Conservation (phyloP, 345 rosid genomes). For the Angophora floribunda region DNA sequence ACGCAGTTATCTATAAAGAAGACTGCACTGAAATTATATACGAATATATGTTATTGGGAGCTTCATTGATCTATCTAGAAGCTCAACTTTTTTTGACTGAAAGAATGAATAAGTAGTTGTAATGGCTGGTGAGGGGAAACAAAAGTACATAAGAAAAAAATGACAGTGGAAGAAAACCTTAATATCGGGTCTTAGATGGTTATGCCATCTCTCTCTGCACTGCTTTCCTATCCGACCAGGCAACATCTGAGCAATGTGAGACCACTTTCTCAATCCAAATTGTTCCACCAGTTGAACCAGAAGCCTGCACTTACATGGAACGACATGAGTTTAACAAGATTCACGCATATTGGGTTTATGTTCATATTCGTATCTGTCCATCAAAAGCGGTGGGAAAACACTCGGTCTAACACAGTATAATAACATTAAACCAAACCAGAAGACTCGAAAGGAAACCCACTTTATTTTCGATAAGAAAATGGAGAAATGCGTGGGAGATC, state of each 20-base stretch:
- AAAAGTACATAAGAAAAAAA: neutral
- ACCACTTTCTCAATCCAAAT: conserved; percentile 76
- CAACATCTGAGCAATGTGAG: conserved; percentile 69
- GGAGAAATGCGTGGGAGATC: neutral
- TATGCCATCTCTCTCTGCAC: conserved; percentile 97
- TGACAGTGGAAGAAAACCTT: conserved; percentile 32
- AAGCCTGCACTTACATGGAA: conserved; percentile 16
- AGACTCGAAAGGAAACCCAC: neutral
- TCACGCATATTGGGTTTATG: neutral
- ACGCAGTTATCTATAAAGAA: neutral
- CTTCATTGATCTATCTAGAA: neutral
- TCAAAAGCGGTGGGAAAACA: neutral
- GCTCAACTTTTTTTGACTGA: neutral
- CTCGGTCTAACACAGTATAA: neutral
- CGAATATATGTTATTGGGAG: neutral
- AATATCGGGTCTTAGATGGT: conserved; percentile 85
- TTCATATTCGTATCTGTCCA: neutral
- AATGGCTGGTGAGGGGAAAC: neutral
- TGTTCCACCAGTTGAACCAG: conserved; percentile 55
- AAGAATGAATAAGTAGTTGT: neutral
- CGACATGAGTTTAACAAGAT: neutral
- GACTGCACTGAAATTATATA: neutral
- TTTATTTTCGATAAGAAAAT: neutral
- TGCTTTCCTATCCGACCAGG: conserved; percentile 92
- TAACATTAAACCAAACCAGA: neutral